Percentiles rank a stretch among this genome's conserved stretches.
Conservation (phyloP, 2,329 filamentous ascomycete species). For the Tolypocladium ovalisporum region DNA sequence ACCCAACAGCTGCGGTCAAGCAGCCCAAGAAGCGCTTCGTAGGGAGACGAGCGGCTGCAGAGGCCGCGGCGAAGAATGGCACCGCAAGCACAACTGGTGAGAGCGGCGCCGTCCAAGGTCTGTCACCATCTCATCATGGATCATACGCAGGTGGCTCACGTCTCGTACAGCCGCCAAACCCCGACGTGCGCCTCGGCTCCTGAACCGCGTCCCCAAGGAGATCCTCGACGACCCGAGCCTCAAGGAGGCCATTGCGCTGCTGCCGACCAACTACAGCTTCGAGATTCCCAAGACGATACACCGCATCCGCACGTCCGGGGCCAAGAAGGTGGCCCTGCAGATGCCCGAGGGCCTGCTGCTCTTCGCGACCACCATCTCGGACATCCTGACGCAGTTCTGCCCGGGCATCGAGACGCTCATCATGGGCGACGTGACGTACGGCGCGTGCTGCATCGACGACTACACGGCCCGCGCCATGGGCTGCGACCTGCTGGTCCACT, state of each 20-base stretch:
- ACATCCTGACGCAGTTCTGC: slow-evolving; percentile 92
- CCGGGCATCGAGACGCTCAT: slow-evolving; percentile 86
- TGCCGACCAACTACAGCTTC: slow-evolving; percentile 96
- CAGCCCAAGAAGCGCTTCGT: slow-evolving; percentile 91
- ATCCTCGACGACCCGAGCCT: slow-evolving; percentile 79
- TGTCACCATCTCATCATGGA: slow-evolving; percentile 9
- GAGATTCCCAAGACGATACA: slow-evolving; percentile 98
- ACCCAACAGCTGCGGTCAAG: slow-evolving; percentile 27
- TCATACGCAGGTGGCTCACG: neutral
- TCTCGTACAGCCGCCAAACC: slow-evolving; percentile 51
- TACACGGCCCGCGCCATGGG: slow-evolving; percentile 90
- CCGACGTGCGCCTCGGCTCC: slow-evolving; percentile 61
- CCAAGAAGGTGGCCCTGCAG: slow-evolving; percentile 83
- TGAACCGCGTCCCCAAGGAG: slow-evolving; percentile 83
- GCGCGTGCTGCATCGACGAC: slow-evolving; percentile 97
- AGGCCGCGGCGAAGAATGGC: slow-evolving; percentile 39
- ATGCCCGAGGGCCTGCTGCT: slow-evolving; percentile 92
- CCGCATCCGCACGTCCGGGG: slow-evolving; percentile 68
- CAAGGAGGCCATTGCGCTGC: slow-evolving; percentile 73
- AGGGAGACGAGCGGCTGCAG: slow-evolving; percentile 63
- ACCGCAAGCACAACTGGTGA: slow-evolving; percentile 12
- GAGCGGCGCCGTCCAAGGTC: slow-evolving; percentile 39
- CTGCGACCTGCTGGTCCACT: slow-evolving; percentile 91
- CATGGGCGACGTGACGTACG: slow-evolving; percentile 98
- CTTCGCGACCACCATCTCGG: slow-evolving; percentile 94